Evolutionary conservation across 352 stramenopile species (phyloP), one percentile per base, ranked within the genome.

Genomic region (Blastocystis hominis): DNA sequence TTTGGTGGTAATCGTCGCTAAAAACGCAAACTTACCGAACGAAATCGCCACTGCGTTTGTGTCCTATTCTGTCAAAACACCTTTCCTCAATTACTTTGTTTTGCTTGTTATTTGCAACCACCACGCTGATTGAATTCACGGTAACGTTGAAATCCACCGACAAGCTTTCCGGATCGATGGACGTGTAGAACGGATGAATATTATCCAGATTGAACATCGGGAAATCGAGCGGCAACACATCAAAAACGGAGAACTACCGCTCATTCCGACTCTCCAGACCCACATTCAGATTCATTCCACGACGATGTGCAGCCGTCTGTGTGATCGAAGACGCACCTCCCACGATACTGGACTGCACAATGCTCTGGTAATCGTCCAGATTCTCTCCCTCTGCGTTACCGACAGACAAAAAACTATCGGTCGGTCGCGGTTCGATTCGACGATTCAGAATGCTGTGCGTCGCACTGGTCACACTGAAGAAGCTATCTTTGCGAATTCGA

Each of bases 221-320:
- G 38, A 84, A 84, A 30, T 84, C 72, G 30, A 84, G 59, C 7
- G 72, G 72, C 5, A 84, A 42, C 24, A 84, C 68, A 34, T 84
- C 72, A 46, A 84, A 84, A 3, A 84, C 47, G n/a, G 44, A 61
- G 13, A 63, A 84, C 70, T 80, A 63, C 3, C 24, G n/a, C 3
- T 63, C 55, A 30, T 34, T 15, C 15, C 2, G 5, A 1, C 20
- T 10, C 53, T 24, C 10, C 30, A 34, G 17, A 36, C 13, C 20
- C 55, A 80, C 70, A 46, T 84, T 84, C 50, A 84, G 44, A 46
- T 84, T 84, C 72, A 84, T 84, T 0, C 70, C 36, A 24, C 54
- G 42, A 54, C n/a, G 24, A 59, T 59, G 50, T 13, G 50, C 13
- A 20, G 13, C n/a, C 10, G 50, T n/a, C 2, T 59, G 50, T 59